phyloP scores from a whole-genome alignment of 768 basidiomycete species.

The Leucosporidium creatinivorum region DNA sequence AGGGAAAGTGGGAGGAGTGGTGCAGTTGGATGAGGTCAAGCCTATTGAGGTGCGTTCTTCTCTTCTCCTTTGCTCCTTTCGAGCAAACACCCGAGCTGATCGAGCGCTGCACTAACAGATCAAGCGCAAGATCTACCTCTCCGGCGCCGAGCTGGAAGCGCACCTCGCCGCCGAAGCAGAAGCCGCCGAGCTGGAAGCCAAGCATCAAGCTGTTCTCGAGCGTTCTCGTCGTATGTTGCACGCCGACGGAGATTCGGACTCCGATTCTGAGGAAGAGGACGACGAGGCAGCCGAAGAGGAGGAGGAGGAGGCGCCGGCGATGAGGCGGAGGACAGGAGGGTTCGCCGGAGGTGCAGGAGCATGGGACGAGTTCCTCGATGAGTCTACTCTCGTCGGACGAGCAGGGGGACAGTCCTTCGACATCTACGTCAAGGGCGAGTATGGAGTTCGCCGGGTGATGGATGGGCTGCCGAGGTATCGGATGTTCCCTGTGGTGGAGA shows the following conservation, averaged over 20 bases:
- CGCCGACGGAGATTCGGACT: constrained; percentile 69
- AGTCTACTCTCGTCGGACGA: not conserved
- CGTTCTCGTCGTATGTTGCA: constrained; percentile 83
- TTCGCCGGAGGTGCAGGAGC: constrained; percentile 21
- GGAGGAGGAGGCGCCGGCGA: constrained; percentile 53
- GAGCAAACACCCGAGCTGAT: not conserved
- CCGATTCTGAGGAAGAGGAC: constrained; percentile 42
- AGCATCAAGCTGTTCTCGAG: constrained; percentile 72
- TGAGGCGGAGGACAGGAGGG: constrained; percentile 4
- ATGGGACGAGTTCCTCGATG: constrained; percentile 31
- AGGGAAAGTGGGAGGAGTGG: constrained; percentile 76
- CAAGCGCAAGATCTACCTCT: constrained; percentile 78
- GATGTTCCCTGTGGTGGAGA: constrained; percentile 96
- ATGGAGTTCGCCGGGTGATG: constrained; percentile 8
- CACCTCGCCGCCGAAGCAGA: constrained; percentile 67
- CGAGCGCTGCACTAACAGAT: constrained; percentile 49
- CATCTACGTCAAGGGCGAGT: constrained; percentile 59
- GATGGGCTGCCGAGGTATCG: constrained; percentile 55
- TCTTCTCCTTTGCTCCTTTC: not conserved
- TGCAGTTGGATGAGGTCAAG: constrained; percentile 69
- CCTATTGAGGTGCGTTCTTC: constrained; percentile 54
- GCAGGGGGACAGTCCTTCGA: constrained; percentile 70
- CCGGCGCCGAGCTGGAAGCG: constrained; percentile 78
- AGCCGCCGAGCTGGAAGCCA: constrained; percentile 73
- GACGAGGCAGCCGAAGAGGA: constrained; percentile 60